Conservation (phyloP, 352 stramenopile genomes). For the Globisporangium megalacanthum region DNA sequence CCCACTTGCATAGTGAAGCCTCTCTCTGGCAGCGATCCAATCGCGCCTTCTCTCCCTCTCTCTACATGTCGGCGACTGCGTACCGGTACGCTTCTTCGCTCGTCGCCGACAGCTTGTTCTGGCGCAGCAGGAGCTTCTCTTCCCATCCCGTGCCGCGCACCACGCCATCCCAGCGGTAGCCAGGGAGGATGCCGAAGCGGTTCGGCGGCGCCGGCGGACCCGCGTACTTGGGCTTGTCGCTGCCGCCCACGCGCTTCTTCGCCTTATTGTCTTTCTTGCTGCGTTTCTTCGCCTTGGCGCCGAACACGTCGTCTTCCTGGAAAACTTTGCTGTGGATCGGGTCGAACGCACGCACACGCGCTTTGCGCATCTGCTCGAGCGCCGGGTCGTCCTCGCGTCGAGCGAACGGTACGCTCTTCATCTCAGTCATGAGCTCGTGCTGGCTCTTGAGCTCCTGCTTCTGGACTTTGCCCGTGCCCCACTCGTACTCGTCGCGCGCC, state of each 20-base stretch:
- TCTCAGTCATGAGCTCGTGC: slow-evolving; percentile 54
- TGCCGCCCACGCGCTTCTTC: slow-evolving; percentile 2
- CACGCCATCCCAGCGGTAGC: slow-evolving; percentile 98
- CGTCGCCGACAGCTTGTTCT: slow-evolving; percentile 51
- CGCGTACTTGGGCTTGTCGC: slow-evolving; percentile 55
- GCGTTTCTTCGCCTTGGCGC: slow-evolving; percentile 30
- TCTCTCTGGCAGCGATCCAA: neutral
- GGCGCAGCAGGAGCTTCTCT: slow-evolving; percentile 86
- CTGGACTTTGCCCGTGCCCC: slow-evolving; percentile 77
- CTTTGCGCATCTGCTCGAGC: slow-evolving; percentile 52
- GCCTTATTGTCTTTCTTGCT: slow-evolving; percentile 42
- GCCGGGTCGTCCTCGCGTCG: slow-evolving; percentile 64
- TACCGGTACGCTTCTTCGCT: slow-evolving; percentile 80
- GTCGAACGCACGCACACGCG: slow-evolving; percentile 65
- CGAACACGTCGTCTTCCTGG: slow-evolving; percentile 43
- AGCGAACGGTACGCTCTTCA: slow-evolving; percentile 62
- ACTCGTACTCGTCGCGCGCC: slow-evolving; percentile 78
- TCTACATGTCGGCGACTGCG: slow-evolving; percentile 79
- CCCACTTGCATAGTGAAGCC: neutral
- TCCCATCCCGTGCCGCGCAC: slow-evolving; percentile 96
- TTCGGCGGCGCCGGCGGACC: slow-evolving; percentile 72
- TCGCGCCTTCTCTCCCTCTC: neutral
- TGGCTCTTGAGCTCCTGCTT: slow-evolving; percentile 61
- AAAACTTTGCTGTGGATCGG: slow-evolving; percentile 77
- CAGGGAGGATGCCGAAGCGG: slow-evolving; percentile 89